phyloP scores from a whole-genome alignment of 2,329 filamentous ascomycete species.

The Cladosporium colombiae region DNA sequence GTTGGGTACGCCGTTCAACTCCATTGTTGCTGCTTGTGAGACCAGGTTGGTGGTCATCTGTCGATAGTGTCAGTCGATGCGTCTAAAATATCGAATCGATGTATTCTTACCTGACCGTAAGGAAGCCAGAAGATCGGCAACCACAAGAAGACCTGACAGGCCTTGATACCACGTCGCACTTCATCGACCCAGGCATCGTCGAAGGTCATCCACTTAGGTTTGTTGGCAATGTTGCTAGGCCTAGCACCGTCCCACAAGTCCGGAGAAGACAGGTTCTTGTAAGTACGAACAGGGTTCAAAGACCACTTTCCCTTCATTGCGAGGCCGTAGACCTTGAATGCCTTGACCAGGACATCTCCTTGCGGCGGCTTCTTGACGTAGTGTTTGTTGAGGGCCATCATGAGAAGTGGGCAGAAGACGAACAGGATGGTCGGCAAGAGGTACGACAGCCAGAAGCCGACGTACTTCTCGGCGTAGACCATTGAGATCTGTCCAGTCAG shows the following conservation, averaged over 20 bases:
- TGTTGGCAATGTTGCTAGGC: slow-evolving; percentile 39
- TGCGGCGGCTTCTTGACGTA: slow-evolving; percentile 64
- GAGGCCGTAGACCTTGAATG: slow-evolving; percentile 60
- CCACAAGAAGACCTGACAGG: slow-evolving; percentile 57
- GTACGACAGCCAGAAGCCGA: slow-evolving; percentile 67
- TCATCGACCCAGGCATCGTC: slow-evolving; percentile 77
- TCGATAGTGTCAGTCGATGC: slow-evolving; percentile 45
- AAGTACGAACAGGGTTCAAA: slow-evolving; percentile 61
- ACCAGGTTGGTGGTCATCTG: slow-evolving; percentile 52
- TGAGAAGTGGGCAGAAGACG: slow-evolving; percentile 44
- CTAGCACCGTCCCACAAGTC: slow-evolving; percentile 47
- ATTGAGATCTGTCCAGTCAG: slow-evolving; percentile 58
- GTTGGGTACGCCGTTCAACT: slow-evolving; percentile 48
- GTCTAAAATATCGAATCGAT: slow-evolving; percentile 27
- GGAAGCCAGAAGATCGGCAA: slow-evolving; percentile 61
- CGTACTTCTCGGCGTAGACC: slow-evolving; percentile 64
- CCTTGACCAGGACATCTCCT: slow-evolving; percentile 71
- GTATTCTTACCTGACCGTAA: slow-evolving; percentile 51
- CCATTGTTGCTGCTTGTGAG: slow-evolving; percentile 45
- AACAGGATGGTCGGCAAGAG: slow-evolving; percentile 64
- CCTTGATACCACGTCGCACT: slow-evolving; percentile 63
- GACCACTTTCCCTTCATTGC: slow-evolving; percentile 62
- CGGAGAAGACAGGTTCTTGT: slow-evolving; percentile 53
- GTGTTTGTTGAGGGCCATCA: slow-evolving; percentile 39
- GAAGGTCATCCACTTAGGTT: slow-evolving; percentile 72